phyloP scores from a whole-genome alignment of 305 asterid species.

The Solanum aculeatissimum region DNA sequence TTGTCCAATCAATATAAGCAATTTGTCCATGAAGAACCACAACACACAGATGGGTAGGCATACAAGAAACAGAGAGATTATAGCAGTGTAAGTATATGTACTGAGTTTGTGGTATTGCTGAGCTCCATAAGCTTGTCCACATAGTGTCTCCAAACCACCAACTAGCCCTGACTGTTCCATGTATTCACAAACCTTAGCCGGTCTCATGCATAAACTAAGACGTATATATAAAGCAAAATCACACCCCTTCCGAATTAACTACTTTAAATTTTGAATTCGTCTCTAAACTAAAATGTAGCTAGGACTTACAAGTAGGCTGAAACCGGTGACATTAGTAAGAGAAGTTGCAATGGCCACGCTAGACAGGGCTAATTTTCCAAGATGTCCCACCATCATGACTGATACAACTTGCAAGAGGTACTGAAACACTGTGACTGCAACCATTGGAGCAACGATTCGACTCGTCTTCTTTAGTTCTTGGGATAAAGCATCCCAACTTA shows the following conservation, averaged over 20 bases:
- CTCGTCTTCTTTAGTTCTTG: constrained; percentile 18
- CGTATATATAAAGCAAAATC: neutral
- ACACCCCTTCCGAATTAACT: neutral
- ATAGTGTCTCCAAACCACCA: constrained; percentile 49
- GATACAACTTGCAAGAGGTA: constrained; percentile 30
- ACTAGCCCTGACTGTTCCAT: constrained; percentile 40
- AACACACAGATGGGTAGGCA: constrained; percentile 32
- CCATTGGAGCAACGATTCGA: constrained; percentile 36
- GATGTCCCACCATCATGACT: constrained; percentile 42
- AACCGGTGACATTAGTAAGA: constrained; percentile 39
- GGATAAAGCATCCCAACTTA: constrained; percentile 3
- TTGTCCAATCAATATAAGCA: constrained; percentile 29
- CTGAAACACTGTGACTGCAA: constrained; percentile 25
- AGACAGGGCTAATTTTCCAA: constrained; percentile 35
- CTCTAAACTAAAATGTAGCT: neutral
- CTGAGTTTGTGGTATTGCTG: constrained; percentile 38
- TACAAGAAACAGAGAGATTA: constrained; percentile 23
- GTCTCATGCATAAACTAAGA: neutral
- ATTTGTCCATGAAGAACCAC: constrained; percentile 33
- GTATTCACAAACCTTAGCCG: neutral
- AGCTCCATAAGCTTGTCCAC: constrained; percentile 71
- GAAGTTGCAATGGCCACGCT: constrained; percentile 47
- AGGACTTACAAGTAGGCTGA: constrained; percentile 40
- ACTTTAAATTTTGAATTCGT: neutral
- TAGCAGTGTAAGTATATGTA: constrained; percentile 31